Percentiles rank a stretch among this genome's conserved stretches.
These are phyloP conservation scores for Colletotrichum higginsianum DNA, from an alignment of 2,329 filamentous ascomycete genomes.

Conservation along the genomic window DNA sequence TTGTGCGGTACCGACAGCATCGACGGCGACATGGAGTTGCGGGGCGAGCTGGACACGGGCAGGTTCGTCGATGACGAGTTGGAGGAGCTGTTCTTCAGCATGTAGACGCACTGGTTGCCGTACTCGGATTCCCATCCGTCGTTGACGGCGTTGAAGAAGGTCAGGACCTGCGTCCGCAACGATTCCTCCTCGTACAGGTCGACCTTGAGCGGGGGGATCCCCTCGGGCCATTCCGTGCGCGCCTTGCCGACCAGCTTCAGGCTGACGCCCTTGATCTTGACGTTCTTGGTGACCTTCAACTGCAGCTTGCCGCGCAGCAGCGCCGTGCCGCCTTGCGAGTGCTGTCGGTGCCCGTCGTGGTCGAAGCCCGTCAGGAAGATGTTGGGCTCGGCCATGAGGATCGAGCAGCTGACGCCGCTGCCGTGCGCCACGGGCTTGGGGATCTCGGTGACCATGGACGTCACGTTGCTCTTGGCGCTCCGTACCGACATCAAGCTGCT, in stretches of 20 bases:
- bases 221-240: constrained; percentile 96
- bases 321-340: constrained; percentile 76
- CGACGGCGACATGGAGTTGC: constrained; percentile 42
- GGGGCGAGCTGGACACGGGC: constrained; percentile 27
- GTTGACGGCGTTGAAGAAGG: constrained; percentile 88
- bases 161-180: constrained; percentile 89
- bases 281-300: constrained; percentile 86
- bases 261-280: constrained; percentile 93
- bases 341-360: constrained; percentile 71
- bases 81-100: constrained; percentile 58
- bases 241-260: constrained; percentile 89
- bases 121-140: constrained; percentile 73
- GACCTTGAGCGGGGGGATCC: constrained; percentile 88
- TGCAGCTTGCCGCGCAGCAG: constrained; percentile 89
- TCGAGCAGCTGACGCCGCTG: constrained; percentile 81
- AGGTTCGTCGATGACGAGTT: constrained; percentile 53
- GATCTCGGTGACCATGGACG: constrained; percentile 67
- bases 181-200: constrained; percentile 88
- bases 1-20: constrained; percentile 47
- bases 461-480: constrained; percentile 66
- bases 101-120: constrained; percentile 74
- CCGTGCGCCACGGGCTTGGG: constrained; percentile 85
- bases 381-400: constrained; percentile 84
- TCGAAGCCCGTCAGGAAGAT: constrained; percentile 86
- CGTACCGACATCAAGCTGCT: constrained; percentile 67